Evolutionary conservation across 495 filamentous ascomycete species (phyloP), one percentile per base, ranked within the genome.

Genomic region (Wilcoxina mikolae): DNA sequence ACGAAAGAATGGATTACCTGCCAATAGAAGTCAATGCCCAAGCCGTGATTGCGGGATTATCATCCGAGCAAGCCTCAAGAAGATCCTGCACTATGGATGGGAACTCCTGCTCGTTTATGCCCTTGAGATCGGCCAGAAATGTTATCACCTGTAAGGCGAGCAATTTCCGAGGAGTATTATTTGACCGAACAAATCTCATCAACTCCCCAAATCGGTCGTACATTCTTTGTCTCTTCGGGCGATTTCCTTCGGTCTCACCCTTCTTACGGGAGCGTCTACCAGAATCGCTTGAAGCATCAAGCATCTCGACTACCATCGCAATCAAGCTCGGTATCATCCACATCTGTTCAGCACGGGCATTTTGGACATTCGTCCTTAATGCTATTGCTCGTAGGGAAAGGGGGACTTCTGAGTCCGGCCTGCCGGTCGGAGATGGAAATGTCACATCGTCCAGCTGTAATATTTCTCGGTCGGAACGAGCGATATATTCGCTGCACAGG

Each of bases 131-230:
- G 7, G 38, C 35, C 25, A 87, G 71, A 60, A 95, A 93, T 0
- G 83, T 78, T 20, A 94, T 60, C n/a, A 86, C 70, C 58, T 95
- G 87, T 23, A 96, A 69, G 31, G 83, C 82, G 31, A 78, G 83
- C 29, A 84, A 60, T 57, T 76, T 80, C 38, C 71, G 69, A 11
- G 73, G 69, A 3, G 74, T 68, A 46, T 82, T 72, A 25, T 73
- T 64, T 0, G 76, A 76, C 28, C 70, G 70, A n/a, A 79, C 66
- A 54, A 81, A 79, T 38, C 78, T 73, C 33, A 82, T 69, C 20
- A 89, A 62, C 46, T 83, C 76, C 60, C 81, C 78, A 22, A 77
- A 70, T 35, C 68, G 70, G 29, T 72, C 74, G 38, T 71, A 70
- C 25, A 82, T 61, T 29, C 80, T 80, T 54, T 75, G 78, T 56